Evolutionary conservation across 1,139 yeast genomes (phyloP).

Genomic region (Suhomyces chickasaworum): DNA sequence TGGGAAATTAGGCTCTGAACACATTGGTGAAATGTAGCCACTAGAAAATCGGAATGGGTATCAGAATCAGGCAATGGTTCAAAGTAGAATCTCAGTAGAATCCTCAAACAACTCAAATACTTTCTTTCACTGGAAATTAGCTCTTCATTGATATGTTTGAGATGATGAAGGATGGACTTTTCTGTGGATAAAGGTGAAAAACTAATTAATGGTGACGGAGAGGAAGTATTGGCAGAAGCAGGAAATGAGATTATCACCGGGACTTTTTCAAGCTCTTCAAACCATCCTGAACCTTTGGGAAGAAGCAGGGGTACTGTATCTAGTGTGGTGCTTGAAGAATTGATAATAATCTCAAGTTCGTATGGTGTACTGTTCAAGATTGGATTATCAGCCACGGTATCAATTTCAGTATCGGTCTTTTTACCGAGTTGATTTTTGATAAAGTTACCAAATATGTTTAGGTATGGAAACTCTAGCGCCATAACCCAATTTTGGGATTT

Average conservation of each 20-base stretch:
- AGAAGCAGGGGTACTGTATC: too few species aligned
- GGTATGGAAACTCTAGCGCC: neutral
- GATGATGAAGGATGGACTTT: conserved; percentile 6
- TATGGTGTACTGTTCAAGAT: too few species aligned
- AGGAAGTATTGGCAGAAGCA: neutral
- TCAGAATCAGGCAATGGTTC: conserved; percentile 30
- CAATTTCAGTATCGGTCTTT: too few species aligned
- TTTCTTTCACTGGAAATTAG: conserved; percentile 48
- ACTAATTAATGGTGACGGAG: conserved; percentile 18
- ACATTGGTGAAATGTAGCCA: conserved; percentile 22
- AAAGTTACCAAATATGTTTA: neutral
- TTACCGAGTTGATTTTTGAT: neutral
- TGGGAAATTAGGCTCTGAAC: conserved; percentile 25
- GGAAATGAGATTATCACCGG: neutral
- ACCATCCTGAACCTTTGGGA: too few species aligned
- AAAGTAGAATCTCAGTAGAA: conserved; percentile 41
- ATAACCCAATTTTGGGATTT: too few species aligned
- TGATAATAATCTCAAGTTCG: too few species aligned
- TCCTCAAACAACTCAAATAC: conserved; percentile 44
- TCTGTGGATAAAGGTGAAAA: conserved; percentile 15
- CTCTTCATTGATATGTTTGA: conserved; percentile 45
- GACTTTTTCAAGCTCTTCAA: too few species aligned
- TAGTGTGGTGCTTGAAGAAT: neutral
- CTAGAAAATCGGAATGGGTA: conserved; percentile 31
- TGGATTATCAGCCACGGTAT: too few species aligned